Conservation (phyloP, 345 rosid genomes). For the Ceriops zippeliana region DNA sequence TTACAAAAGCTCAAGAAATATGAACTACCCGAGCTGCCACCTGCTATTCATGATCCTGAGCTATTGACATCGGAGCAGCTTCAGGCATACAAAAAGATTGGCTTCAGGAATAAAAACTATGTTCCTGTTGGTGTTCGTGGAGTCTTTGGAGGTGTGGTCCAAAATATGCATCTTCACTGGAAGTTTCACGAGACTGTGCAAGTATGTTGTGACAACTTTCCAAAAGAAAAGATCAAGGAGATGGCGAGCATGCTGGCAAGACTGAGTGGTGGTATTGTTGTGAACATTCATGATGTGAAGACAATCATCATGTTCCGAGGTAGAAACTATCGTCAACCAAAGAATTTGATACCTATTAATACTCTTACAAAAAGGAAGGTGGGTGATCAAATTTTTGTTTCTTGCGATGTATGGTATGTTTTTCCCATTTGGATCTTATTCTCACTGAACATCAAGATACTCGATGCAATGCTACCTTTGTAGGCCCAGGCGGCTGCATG, state of each 20-base stretch:
- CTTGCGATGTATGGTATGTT: neutral
- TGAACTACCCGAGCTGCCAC: constrained; percentile 84
- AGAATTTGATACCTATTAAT: constrained; percentile 84
- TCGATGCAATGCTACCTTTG: neutral
- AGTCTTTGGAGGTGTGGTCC: constrained; percentile 97
- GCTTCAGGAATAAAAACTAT: constrained; percentile 83
- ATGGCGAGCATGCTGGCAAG: constrained; percentile 92
- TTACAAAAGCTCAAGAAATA: constrained; percentile 91
- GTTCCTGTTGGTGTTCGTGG: constrained; percentile 99
- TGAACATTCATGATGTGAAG: constrained; percentile 80
- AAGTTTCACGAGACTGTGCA: constrained; percentile 98
- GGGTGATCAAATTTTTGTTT: constrained; percentile 11
- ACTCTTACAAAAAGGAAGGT: constrained; percentile 98
- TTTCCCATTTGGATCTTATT: neutral
- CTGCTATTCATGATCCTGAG: constrained; percentile 91
- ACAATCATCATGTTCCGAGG: constrained; percentile 97
- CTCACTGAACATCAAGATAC: neutral
- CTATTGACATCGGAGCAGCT: constrained; percentile 73
- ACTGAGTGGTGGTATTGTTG: constrained; percentile 85
- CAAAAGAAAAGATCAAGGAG: constrained; percentile 89
- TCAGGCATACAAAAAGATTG: constrained; percentile 83
- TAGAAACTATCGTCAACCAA: constrained; percentile 95
- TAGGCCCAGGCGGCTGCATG: no score
- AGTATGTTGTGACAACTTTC: constrained; percentile 92
- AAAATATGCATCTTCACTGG: constrained; percentile 98